phyloP scores from a whole-genome alignment of 345 rosid genomes.

The Syzygium aromaticum region DNA sequence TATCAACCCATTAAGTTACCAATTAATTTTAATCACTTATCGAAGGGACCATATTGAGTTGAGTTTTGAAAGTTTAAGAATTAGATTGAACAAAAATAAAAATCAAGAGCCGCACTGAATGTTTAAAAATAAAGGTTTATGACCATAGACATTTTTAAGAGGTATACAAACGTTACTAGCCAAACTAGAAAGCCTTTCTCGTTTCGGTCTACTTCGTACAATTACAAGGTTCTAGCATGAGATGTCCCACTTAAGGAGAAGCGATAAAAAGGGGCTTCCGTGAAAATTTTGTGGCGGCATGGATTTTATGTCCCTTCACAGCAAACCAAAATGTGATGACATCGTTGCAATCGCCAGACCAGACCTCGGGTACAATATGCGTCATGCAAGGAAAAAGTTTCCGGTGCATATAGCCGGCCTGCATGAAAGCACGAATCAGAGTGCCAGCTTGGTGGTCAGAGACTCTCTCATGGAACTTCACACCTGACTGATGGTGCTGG shows the following conservation, averaged over 20 bases:
- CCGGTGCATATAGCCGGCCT: neutral
- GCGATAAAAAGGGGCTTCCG: neutral
- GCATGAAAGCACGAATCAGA: neutral
- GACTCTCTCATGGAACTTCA: neutral
- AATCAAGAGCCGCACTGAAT: no score
- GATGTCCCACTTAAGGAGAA: rapidly evolving
- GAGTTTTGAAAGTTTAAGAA: neutral
- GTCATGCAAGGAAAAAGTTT: neutral
- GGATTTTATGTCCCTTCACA: neutral
- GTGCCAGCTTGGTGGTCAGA: neutral
- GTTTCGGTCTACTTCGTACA: rapidly evolving
- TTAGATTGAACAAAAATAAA: neutral
- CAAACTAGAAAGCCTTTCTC: neutral
- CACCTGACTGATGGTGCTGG: neutral
- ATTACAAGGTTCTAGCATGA: neutral
- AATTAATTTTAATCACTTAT: no score
- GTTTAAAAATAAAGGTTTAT: no score
- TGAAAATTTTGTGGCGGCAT: neutral
- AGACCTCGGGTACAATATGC: neutral
- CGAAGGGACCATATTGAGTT: no score
- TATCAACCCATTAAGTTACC: neutral
- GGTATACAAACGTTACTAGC: neutral
- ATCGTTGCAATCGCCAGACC: neutral
- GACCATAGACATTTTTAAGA: neutral
- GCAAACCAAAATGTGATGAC: neutral